phyloP scores from a whole-genome alignment of 352 stramenopile genomes.

The Phytophthora aleatoria region DNA sequence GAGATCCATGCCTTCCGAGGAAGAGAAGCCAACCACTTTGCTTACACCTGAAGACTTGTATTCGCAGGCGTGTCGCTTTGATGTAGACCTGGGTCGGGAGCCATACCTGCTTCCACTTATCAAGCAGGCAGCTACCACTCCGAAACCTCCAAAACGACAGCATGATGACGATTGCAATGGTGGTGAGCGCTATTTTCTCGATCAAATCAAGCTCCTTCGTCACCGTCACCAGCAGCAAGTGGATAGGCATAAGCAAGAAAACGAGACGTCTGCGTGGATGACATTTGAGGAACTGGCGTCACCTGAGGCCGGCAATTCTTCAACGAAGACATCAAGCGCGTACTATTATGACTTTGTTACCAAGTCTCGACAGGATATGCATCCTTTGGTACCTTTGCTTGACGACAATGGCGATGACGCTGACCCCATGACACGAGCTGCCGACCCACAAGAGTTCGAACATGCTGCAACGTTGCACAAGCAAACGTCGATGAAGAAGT shows the following conservation, averaged over 20 bases:
- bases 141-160: slow-evolving; percentile 43
- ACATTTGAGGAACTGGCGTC: slow-evolving; percentile 43
- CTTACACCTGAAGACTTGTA: slow-evolving; percentile 58
- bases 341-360: slow-evolving; percentile 75
- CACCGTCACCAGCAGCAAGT: slow-evolving; percentile 22
- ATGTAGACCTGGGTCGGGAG: slow-evolving; percentile 52
- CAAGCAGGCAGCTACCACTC: slow-evolving; percentile 52
- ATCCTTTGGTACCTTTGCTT: slow-evolving; percentile 43
- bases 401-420: slow-evolving; percentile 21
- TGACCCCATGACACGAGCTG: slow-evolving; percentile 24
- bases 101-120: slow-evolving; percentile 57
- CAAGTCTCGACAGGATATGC: slow-evolving; percentile 33
- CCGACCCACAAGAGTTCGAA: slow-evolving; percentile 54
- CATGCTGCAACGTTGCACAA: slow-evolving; percentile 52
- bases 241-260: slow-evolving; percentile 5
- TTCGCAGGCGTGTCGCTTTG: slow-evolving; percentile 40
- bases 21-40: background rate
- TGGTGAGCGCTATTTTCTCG: slow-evolving; percentile 49
- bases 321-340: slow-evolving; percentile 6
- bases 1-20: slow-evolving; percentile 5
- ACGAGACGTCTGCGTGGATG: slow-evolving; percentile 45
- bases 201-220: slow-evolving; percentile 54
- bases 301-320: slow-evolving; percentile 5
- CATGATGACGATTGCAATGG: slow-evolving; percentile 22
- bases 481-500: slow-evolving; percentile 61